Evolutionary conservation across 441 rosid species (phyloP).

Genomic region (Pelargonium hybrid): DNA sequence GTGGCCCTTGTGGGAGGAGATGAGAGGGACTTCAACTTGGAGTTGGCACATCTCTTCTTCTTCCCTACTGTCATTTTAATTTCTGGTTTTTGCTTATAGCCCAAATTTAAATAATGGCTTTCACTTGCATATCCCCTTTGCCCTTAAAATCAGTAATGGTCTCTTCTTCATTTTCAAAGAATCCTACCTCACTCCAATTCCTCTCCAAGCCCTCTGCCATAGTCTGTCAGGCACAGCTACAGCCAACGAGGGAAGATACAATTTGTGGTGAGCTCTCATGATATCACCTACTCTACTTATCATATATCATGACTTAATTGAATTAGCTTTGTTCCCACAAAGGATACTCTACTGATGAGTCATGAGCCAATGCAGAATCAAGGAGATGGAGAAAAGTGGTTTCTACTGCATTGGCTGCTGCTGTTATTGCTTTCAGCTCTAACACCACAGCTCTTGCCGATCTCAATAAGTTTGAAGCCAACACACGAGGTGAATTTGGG

Average conservation of each 20-base stretch:
- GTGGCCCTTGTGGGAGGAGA: no score
- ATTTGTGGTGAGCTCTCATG: constrained; percentile 28
- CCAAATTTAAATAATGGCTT: constrained; percentile 35
- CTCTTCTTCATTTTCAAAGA: constrained; percentile 22
- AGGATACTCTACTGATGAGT: constrained; percentile 7
- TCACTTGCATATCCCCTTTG: constrained; percentile 40
- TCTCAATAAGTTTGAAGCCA: constrained; percentile 76
- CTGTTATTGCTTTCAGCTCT: constrained; percentile 42
- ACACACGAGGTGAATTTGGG: constrained; percentile 73
- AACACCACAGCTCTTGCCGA: constrained; percentile 58
- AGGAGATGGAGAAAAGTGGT: constrained; percentile 44
- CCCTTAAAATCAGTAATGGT: constrained; percentile 35
- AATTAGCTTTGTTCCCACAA: constrained; percentile 26
- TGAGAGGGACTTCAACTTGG: no score
- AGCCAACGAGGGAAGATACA: constrained; percentile 21
- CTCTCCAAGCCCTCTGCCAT: constrained; percentile 30
- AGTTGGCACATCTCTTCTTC: no score
- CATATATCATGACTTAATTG: constrained; percentile 14
- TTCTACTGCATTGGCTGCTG: constrained; percentile 62
- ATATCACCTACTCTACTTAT: background rate
- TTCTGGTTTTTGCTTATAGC: background rate
- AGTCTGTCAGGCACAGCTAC: constrained; percentile 19
- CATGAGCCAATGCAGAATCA: constrained; percentile 20
- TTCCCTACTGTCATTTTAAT: no score
- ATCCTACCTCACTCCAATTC: constrained; percentile 19